Conservation (phyloP, 108 stramenopile genomes). For the Nitzschia inconspicua region DNA sequence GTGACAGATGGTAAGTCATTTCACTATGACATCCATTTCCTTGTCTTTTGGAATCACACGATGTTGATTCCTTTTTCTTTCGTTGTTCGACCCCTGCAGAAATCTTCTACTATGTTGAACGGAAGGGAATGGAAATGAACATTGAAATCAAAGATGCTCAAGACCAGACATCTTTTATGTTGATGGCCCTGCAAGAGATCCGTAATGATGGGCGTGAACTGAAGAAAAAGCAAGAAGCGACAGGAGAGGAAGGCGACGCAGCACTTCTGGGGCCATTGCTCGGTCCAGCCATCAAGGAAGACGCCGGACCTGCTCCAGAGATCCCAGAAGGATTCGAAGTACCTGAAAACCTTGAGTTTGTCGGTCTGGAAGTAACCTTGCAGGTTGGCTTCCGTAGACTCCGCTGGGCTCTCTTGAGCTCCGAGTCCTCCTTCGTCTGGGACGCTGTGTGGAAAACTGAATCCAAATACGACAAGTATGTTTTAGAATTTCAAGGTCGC, state of each 20-base stretch:
- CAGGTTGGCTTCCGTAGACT: slow-evolving; percentile 73
- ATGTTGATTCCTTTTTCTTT: not conserved
- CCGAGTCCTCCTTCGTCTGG: slow-evolving; percentile 49
- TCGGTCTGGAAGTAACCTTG: slow-evolving; percentile 69
- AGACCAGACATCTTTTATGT: slow-evolving; percentile 73
- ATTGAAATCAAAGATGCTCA: slow-evolving; percentile 46
- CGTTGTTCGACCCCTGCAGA: slow-evolving; percentile 28
- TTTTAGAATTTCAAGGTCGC: not conserved
- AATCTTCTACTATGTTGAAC: slow-evolving; percentile 72
- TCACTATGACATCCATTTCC: not conserved
- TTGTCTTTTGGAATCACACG: not conserved
- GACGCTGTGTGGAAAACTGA: slow-evolving; percentile 56
- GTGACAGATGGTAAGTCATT: slow-evolving; percentile 55
- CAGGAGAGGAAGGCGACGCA: slow-evolving; percentile 32
- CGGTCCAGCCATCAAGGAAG: slow-evolving; percentile 64
- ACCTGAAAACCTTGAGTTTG: slow-evolving; percentile 61
- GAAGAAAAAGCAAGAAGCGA: slow-evolving; percentile 48
- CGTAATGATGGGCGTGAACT: slow-evolving; percentile 48
- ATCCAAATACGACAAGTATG: slow-evolving; percentile 59
- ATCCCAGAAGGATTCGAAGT: slow-evolving; percentile 44
- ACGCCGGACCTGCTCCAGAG: slow-evolving; percentile 47
- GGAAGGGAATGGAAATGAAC: slow-evolving; percentile 86
- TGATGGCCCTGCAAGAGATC: slow-evolving; percentile 69
- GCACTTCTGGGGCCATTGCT: slow-evolving; percentile 55
- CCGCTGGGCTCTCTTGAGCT: slow-evolving; percentile 61